Evolutionary conservation across 225 moss, liverwort and hornwort species (phyloP), one percentile per base, ranked within the genome.

Genomic region (Rhytidiadelphus loreus): DNA sequence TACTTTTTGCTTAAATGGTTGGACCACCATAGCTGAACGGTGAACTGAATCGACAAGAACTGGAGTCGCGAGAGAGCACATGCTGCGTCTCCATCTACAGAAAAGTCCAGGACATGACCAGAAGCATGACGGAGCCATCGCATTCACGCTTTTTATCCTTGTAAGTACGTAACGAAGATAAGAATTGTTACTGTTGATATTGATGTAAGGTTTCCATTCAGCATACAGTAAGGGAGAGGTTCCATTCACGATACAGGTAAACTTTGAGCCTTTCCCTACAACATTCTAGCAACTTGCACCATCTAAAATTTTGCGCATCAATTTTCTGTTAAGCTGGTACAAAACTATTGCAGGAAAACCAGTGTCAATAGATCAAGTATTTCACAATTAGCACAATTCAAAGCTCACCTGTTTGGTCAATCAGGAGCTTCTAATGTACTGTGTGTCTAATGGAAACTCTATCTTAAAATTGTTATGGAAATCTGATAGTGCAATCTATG

Each of bases 1-100:
- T 20, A 39, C 56, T 39, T 48, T 85, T 85, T 44, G 62, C 30
- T 83, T n/a, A 18, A 33, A 17, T 56, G 64, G 56, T 48, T 90
- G 92, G 88, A 90, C 92, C 88, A 90, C 92, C 84, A 84, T n/a
- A 50, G 66, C 75, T 86, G 79, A 66, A 65, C 17, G 13, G 29
- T 58, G 87, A 89, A 60, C 33, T 11, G 30, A 69, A 80, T 71
- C 73, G 92, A 92, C 79, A 86, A 46, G 44, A 83, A 57, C 83
- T 80, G 88, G 60, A 69, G 80, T 32, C 80, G 77, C 68, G 65
- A 83, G 56, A 75, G 39, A 35, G 66, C 25, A 44, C 81, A n/a
- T 39, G 41, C 56, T 48, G 84, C 30, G 65, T 88, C 88, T 66
- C 74, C 85, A 91, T 86, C 80, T 37, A 50, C 84, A 88, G 58